Conservation (phyloP, 2,329 filamentous ascomycete species). For the Monascus ruber region DNA sequence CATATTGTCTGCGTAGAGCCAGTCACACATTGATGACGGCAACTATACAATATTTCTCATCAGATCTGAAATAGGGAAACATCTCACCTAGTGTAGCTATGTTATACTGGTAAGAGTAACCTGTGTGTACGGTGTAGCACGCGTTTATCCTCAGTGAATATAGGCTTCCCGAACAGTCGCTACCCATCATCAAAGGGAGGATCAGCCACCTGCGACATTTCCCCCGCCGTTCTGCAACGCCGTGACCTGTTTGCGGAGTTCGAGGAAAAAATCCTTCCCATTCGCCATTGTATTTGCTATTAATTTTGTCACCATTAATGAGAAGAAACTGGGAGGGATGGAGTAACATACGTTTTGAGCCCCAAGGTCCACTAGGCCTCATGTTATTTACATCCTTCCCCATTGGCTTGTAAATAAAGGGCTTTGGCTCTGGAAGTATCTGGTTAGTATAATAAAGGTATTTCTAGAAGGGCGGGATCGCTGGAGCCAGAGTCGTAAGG, state of each 20-base stretch:
- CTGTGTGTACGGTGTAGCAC: no score
- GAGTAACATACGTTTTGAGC: conserved; percentile 29
- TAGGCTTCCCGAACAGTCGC: no score
- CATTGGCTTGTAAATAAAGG: conserved; percentile 27
- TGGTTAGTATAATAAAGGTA: not conserved
- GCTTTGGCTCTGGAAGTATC: conserved; percentile 17
- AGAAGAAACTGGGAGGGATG: not conserved
- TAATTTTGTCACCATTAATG: not conserved
- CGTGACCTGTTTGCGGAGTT: conserved; percentile 37
- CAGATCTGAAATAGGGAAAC: no score
- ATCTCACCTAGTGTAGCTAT: no score
- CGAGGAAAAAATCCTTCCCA: conserved; percentile 39
- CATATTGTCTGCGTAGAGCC: no score
- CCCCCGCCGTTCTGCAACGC: conserved; percentile 24
- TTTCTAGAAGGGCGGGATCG: not conserved
- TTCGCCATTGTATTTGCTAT: conserved; percentile 37
- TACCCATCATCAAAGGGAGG: not conserved
- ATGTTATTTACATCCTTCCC: conserved; percentile 25
- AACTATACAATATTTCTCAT: no score
- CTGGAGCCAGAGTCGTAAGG: not conserved
- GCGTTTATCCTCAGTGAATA: no score
- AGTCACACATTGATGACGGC: no score
- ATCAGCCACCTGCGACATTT: conserved; percentile 25
- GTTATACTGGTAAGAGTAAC: no score
- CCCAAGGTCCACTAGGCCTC: conserved; percentile 31